Evolutionary conservation across 805 yeast genomes (phyloP), one percentile per base, ranked within the genome.

Genomic region (Candida fluviatilis): DNA sequence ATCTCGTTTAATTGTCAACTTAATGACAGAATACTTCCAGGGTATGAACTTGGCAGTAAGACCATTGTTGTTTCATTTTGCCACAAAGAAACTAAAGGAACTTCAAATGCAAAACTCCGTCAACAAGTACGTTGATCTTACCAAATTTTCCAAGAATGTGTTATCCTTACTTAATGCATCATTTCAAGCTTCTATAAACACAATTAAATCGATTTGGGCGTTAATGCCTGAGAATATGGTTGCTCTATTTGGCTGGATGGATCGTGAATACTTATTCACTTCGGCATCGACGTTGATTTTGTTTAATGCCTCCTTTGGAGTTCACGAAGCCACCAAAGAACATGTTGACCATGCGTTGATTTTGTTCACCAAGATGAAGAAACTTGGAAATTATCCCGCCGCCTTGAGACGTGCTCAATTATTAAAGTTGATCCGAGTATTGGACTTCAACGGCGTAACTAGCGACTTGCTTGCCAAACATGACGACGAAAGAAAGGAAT

Each of bases 211-310:
- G 0, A 62, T 84, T 3, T 84, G 91, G 91, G 80, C 83, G 0
- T 62, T 84, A 34, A 66, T 81, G 54, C 86, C 84, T 0, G 84
- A 81, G 40, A 83, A 82, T 47, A 82, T 82, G 88, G 81, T 84
- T n/a, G 91, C 95, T 0, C 58, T 84, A 31, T 84, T 84, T 61
- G 93, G 95, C 2, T 84, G 86, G 68, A 84, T 84, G 91, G 95
- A 84, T 54, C 69, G 95, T 49, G 95, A 84, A 51, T 84, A 84
- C 52, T 62, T 84, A 17, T 84, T 83, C 56, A 84, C 89, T 0
- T 77, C 90, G 0, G 79, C 90, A 3, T 83, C 85, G 4, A 84
- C 93, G 0, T 60, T 84, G 34, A 76, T 84, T 12, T 64, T 84
- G 30, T 84, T 83, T 56, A 84, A 82, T 54, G 81, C 88, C 1